Evolutionary conservation across 495 filamentous ascomycete genomes (phyloP).

Genomic region (Trichoderma virens): DNA sequence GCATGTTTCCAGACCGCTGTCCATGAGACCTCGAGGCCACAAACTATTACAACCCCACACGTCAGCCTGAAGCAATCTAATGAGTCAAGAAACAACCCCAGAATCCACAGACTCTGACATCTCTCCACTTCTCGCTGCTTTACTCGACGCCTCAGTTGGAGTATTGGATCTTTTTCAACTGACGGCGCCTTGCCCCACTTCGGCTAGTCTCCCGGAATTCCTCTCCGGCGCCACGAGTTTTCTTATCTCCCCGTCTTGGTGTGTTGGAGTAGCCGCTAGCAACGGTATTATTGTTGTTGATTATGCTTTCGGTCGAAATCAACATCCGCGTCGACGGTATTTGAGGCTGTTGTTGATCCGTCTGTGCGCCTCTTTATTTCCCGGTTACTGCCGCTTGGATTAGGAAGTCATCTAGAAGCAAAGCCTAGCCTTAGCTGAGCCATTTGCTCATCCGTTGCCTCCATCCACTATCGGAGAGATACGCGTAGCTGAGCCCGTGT

Average conservation of each 20-base stretch:
- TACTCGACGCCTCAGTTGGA: no score
- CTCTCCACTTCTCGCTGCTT: no score
- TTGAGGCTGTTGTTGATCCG: neutral
- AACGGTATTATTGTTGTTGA: neutral
- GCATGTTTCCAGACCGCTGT: no score
- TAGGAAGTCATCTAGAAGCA: neutral
- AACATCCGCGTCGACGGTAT: neutral
- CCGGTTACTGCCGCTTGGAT: neutral
- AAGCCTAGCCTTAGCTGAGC: neutral
- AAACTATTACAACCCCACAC: no score
- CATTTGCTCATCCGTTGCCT: neutral
- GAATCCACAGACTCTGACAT: no score
- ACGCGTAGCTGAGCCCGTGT: neutral
- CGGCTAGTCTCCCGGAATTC: neutral
- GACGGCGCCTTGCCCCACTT: neutral
- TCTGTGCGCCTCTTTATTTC: neutral
- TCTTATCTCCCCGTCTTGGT: neutral
- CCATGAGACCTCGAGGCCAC: no score
- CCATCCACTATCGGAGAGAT: neutral
- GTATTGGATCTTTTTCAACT: no score
- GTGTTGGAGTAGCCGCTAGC: neutral
- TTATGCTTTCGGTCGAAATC: neutral
- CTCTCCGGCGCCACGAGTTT: neutral
- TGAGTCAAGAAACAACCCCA: no score
- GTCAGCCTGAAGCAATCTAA: no score